Conservation (phyloP, 768 basidiomycete genomes). For the Termitomyces sp. region DNA sequence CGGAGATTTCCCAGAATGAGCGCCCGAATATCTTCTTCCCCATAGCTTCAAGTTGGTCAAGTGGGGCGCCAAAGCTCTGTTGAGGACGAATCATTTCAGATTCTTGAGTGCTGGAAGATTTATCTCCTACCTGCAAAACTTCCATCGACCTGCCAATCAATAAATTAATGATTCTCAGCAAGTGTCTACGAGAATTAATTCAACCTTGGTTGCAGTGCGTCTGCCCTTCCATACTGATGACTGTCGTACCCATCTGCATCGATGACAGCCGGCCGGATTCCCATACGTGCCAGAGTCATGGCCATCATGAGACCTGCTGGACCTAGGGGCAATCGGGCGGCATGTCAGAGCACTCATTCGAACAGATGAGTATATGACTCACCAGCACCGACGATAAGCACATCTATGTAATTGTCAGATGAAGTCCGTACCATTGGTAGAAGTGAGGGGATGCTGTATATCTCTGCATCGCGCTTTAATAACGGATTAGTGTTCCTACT, state of each 20-base stretch:
- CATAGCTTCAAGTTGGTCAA: slow-evolving; percentile 9
- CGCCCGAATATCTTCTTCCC: slow-evolving; percentile 13
- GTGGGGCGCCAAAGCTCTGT: slow-evolving; percentile 9
- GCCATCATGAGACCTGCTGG: slow-evolving; percentile 14
- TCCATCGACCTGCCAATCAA: slow-evolving; percentile 10
- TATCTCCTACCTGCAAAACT: slow-evolving; percentile 7
- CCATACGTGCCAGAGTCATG: slow-evolving; percentile 12
- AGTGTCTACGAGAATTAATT: neutral
- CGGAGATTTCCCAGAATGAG: slow-evolving; percentile 12
- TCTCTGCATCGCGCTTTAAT: slow-evolving; percentile 3
- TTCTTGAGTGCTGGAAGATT: neutral
- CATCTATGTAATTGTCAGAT: slow-evolving; percentile 5
- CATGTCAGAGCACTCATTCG: neutral
- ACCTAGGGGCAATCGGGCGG: neutral
- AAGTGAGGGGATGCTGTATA: neutral
- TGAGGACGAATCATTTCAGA: neutral
- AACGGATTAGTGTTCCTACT: neutral
- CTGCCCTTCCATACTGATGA: slow-evolving; percentile 13
- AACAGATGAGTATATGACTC: neutral
- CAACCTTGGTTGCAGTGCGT: slow-evolving; percentile 12
- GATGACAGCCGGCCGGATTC: slow-evolving; percentile 8
- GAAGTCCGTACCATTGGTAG: slow-evolving; percentile 10
- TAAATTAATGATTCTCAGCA: neutral
- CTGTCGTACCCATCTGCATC: slow-evolving; percentile 11
- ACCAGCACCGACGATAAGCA: slow-evolving; percentile 14